Evolutionary conservation across 2,329 filamentous ascomycete genomes (phyloP).

Genomic region (Elsinoe arachidis): DNA sequence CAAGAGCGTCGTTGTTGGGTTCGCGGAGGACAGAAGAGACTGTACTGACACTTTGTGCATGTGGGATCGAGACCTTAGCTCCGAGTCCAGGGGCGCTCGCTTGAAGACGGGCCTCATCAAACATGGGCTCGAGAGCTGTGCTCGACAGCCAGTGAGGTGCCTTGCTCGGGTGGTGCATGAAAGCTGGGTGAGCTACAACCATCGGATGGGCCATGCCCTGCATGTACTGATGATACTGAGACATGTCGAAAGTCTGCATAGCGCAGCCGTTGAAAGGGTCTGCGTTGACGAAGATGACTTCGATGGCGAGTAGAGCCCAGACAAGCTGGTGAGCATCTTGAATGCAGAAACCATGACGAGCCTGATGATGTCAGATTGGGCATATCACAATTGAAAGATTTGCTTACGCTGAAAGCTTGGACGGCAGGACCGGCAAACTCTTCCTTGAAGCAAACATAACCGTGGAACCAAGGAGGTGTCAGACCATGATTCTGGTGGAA

Average conservation of each 20-base stretch:
- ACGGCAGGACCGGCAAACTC: constrained; percentile 2
- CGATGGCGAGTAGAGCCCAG: background rate
- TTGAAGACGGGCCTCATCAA: background rate
- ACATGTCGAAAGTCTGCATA: background rate
- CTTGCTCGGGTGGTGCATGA: background rate
- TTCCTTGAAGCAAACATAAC: background rate
- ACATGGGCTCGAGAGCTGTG: background rate
- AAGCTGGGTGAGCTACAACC: background rate
- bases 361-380: background rate
- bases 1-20: background rate
- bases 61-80: background rate
- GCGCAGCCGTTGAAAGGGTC: background rate
- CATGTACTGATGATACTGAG: background rate
- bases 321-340: constrained; percentile 1
- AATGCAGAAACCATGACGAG: background rate
- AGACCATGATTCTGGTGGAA: background rate
- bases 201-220: background rate
- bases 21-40: background rate
- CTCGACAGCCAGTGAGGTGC: background rate
- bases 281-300: background rate
- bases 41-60: background rate
- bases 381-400: background rate
- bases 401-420: constrained; percentile 4
- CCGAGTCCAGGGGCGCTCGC: background rate
- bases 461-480: background rate